Evolutionary conservation across 306 rosid genomes (phyloP).

Genomic region (Gastrolobium bilobum): DNA sequence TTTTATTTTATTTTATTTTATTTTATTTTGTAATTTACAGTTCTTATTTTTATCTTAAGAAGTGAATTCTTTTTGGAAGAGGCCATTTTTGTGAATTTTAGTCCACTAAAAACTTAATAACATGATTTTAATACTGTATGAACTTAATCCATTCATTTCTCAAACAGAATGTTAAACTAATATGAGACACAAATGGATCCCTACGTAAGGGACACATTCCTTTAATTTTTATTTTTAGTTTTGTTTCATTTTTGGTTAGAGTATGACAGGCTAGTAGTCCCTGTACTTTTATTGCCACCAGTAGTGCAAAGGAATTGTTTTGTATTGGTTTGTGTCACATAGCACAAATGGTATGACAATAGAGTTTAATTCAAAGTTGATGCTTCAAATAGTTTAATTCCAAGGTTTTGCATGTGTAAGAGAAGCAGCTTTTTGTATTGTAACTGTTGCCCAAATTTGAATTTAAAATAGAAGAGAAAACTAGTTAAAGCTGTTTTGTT

Average conservation of each 20-base stretch:
- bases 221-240: not conserved
- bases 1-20: not conserved
- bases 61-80: not conserved
- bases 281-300: not conserved
- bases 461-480: not conserved
- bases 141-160: not conserved
- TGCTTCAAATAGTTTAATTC: not conserved
- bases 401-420: no score
- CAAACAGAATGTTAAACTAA: not conserved
- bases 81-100: not conserved
- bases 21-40: not conserved
- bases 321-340: not conserved
- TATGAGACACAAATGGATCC: not conserved
- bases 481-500: slow-evolving; percentile 22
- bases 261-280: not conserved
- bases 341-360: not conserved
- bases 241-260: not conserved
- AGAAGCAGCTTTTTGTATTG: not conserved
- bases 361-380: not conserved
- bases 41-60: not conserved
- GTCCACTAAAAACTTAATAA: not conserved
- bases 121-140: not conserved
- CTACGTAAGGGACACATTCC: not conserved
- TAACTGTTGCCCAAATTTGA: not conserved
- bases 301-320: not conserved